Conservation (phyloP, 305 asterid species). For the Solanum aculeatissimum region DNA sequence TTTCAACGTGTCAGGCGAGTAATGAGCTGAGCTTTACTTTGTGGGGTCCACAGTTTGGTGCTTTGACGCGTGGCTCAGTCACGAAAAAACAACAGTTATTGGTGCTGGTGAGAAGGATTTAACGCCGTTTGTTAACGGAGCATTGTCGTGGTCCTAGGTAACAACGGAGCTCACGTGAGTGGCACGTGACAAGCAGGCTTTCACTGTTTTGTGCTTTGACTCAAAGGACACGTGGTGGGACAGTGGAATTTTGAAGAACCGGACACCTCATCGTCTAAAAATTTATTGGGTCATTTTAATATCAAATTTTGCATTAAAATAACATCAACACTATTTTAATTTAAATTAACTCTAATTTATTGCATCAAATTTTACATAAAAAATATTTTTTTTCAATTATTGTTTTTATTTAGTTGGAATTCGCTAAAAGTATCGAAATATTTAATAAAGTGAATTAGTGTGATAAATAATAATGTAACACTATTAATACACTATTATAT, state of each 20-base stretch:
- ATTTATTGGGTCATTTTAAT: background rate
- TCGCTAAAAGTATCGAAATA: too few relatives aligned
- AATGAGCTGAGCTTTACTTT: background rate
- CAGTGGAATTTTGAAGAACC: background rate
- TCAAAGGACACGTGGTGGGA: background rate
- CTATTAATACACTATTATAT: too few relatives aligned
- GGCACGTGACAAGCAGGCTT: background rate
- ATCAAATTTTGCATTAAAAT: too few relatives aligned
- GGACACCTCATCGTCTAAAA: background rate
- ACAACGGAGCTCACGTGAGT: background rate
- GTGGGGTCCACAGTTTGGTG: conserved; percentile 1
- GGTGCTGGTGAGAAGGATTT: background rate
- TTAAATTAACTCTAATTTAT: too few relatives aligned
- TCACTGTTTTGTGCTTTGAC: background rate
- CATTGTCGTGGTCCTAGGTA: conserved; percentile 15
- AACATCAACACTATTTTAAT: too few relatives aligned
- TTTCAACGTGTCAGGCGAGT: conserved; percentile 16
- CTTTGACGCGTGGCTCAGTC: conserved; percentile 13
- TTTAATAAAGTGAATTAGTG: too few relatives aligned
- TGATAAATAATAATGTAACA: too few relatives aligned
- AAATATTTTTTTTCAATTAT: too few relatives aligned
- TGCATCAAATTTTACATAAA: too few relatives aligned
- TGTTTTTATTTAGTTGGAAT: too few relatives aligned
- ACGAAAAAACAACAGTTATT: background rate
- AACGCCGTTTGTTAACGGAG: conserved; percentile 5